Evolutionary conservation across 352 stramenopile species (phyloP).

Genomic region (Phytopythium montanum): DNA sequence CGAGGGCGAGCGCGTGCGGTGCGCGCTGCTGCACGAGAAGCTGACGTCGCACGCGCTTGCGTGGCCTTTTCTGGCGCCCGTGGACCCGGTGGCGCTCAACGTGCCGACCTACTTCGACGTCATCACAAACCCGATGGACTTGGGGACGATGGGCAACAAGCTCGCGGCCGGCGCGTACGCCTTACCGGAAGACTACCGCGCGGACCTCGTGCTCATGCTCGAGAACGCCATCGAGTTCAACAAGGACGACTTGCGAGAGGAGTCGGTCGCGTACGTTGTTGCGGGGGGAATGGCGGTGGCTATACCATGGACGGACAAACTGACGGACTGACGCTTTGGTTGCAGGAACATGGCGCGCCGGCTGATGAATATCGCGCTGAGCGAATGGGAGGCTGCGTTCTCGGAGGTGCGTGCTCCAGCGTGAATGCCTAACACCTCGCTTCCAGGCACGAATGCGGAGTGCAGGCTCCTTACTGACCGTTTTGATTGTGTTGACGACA

Average conservation of each 20-base stretch:
- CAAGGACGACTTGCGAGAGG: conserved; percentile 63
- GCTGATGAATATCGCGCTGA: conserved; percentile 44
- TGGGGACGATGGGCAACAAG: conserved; percentile 91
- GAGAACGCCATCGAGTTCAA: conserved; percentile 88
- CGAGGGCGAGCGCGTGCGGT: conserved; percentile 12
- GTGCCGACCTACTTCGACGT: conserved; percentile 94
- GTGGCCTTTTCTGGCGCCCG: conserved; percentile 91
- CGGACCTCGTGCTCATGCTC: conserved; percentile 82
- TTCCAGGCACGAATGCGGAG: no score
- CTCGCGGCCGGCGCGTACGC: conserved; percentile 56
- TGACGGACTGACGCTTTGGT: background rate
- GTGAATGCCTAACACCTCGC: no score
- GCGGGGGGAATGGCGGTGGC: no score
- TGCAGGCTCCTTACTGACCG: background rate
- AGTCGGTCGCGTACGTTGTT: conserved; percentile 62
- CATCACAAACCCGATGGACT: conserved; percentile 96
- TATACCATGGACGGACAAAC: no score
- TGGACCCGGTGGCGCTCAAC: conserved; percentile 92
- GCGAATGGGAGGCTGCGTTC: conserved; percentile 53
- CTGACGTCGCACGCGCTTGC: conserved; percentile 57
- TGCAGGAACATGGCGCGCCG: conserved; percentile 58
- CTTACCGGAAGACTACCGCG: conserved; percentile 46
- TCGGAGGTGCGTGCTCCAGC: conserved; percentile 38
- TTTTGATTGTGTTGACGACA: background rate
- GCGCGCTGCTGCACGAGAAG: conserved; percentile 57